These are phyloP conservation scores for Colletotrichum brevisporum DNA, from an alignment of 2,329 filamentous ascomycete genomes.

Conservation along the genomic window DNA sequence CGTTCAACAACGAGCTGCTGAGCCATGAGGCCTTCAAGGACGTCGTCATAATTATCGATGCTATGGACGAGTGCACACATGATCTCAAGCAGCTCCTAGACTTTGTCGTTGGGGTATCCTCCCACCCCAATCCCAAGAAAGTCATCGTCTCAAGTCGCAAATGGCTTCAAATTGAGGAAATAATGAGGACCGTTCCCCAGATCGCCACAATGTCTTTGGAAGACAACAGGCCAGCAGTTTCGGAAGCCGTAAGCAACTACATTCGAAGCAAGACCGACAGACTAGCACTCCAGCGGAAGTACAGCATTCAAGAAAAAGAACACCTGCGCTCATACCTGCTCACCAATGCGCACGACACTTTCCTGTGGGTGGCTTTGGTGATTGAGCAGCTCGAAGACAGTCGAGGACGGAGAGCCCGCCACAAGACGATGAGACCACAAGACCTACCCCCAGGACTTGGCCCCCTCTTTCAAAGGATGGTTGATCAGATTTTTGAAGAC, in stretches of 20 bases:
- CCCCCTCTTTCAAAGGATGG: slow-evolving; percentile 55
- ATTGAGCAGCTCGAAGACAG: slow-evolving; percentile 37
- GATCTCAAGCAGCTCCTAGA: slow-evolving; percentile 49
- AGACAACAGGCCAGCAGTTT: too few species aligned
- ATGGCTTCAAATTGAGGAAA: slow-evolving; percentile 51
- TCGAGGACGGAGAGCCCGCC: slow-evolving; percentile 14
- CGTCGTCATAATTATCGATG: slow-evolving; percentile 53
- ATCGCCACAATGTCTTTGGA: too few species aligned
- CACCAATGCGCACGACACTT: slow-evolving; percentile 54
- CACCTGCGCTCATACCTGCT: slow-evolving; percentile 42
- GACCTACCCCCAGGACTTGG: slow-evolving; percentile 53
- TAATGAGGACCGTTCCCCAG: slow-evolving; percentile 41
- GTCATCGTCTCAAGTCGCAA: slow-evolving; percentile 63
- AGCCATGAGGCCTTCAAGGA: slow-evolving; percentile 33
- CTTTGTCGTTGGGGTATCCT: slow-evolving; percentile 45
- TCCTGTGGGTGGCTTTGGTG: slow-evolving; percentile 54
- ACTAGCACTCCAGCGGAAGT: slow-evolving; percentile 41
- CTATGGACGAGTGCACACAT: slow-evolving; percentile 19
- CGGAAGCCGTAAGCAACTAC: too few species aligned
- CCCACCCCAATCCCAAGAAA: slow-evolving; percentile 48
- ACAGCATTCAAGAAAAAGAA: slow-evolving; percentile 24
- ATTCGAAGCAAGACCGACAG: slow-evolving; percentile 44
- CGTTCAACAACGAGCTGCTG: slow-evolving; percentile 49
- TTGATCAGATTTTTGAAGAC: slow-evolving; percentile 47
- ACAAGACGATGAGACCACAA: neutral